Base-by-base conservation (phyloP, 2,329 filamentous ascomycete genomes). In the Blastomyces gilchristii region DNA sequence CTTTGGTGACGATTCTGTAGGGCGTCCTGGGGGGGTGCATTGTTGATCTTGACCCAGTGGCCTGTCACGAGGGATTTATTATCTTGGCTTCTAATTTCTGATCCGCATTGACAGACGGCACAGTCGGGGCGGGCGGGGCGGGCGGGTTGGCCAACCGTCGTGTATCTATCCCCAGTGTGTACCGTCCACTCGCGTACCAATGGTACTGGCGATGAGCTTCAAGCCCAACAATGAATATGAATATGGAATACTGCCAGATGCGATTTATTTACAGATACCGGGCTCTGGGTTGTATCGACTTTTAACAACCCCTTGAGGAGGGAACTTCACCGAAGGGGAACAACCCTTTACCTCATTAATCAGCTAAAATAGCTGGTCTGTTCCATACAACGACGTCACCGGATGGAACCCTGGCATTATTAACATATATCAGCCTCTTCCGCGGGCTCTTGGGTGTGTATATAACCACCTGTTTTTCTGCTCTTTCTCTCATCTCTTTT, bases 331-430 rank as follows among this genome's bases (percentile, higher is more conserved):
- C 18, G 18, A 9, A 43, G 22, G 31, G 31, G 54, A 9, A 16
- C 2, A n/a, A 28, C 18, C 37, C n/a, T n/a, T 5, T 2, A 22
- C 37, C 14, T 12, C 52, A 9, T n/a, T 37, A n/a, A 12, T 37
- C 52, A 54, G 52, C 28, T n/a, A 16, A 16, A 18, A 25, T 37
- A 18, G 31, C 7, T 18, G 41, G 12, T 18, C 41, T 43, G 2
- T 43, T 5, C 31, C 14, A 41, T 16, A 14, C 54, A 57, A 57
- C 54, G 54, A 57, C 54, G 54, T 43, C 54, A 43, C n/a, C 54
- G 18, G 54, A 34, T 57, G 37, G 54, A 57, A 12, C 54, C 54
- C 54, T 57, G 37, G 54, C n/a, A 57, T 57, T 39, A 25, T 25
- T 41, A 5, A 37, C 8, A 22, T 11, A 25, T 37, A n/a, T 37